Conservation (phyloP, 805 yeast species). For the Ogataea neopini region DNA sequence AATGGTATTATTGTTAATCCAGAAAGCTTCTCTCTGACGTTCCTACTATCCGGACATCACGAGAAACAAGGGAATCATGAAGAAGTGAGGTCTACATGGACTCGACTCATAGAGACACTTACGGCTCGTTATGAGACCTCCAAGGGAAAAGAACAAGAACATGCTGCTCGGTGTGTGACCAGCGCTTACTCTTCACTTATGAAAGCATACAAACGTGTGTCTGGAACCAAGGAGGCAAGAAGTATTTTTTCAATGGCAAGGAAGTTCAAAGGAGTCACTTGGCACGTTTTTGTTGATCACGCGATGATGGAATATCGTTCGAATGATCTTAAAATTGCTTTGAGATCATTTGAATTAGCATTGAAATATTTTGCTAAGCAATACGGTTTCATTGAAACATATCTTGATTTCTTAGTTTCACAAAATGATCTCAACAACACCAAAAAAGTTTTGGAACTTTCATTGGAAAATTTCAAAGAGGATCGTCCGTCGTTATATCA, state of each 20-base stretch:
- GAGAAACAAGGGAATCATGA: constrained; percentile 58
- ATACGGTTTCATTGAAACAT: constrained; percentile 64
- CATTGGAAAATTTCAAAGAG: constrained; percentile 54
- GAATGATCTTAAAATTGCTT: constrained; percentile 66
- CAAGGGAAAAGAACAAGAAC: constrained; percentile 13
- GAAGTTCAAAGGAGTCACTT: constrained; percentile 59
- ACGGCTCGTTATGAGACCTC: constrained; percentile 38
- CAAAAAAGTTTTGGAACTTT: constrained; percentile 79
- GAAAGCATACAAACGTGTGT: constrained; percentile 65
- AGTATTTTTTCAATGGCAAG: constrained; percentile 69
- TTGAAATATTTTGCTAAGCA: constrained; percentile 52
- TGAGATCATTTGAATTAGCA: constrained; percentile 77
- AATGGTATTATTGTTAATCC: constrained; percentile 69
- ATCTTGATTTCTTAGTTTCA: constrained; percentile 69
- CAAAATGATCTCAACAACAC: constrained; percentile 70
- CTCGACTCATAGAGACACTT: constrained; percentile 49
- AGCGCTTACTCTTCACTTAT: constrained; percentile 67
- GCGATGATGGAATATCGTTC: constrained; percentile 78
- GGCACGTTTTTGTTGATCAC: constrained; percentile 77
- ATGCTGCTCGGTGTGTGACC: constrained; percentile 49
- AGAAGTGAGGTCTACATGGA: constrained; percentile 52
- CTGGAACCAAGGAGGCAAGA: constrained; percentile 59
- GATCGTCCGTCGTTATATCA: constrained; percentile 42
- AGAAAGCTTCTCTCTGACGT: constrained; percentile 62
- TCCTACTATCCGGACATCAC: constrained; percentile 65